Conservation (phyloP, 306 rosid species). For the Cucumis cinereus region DNA sequence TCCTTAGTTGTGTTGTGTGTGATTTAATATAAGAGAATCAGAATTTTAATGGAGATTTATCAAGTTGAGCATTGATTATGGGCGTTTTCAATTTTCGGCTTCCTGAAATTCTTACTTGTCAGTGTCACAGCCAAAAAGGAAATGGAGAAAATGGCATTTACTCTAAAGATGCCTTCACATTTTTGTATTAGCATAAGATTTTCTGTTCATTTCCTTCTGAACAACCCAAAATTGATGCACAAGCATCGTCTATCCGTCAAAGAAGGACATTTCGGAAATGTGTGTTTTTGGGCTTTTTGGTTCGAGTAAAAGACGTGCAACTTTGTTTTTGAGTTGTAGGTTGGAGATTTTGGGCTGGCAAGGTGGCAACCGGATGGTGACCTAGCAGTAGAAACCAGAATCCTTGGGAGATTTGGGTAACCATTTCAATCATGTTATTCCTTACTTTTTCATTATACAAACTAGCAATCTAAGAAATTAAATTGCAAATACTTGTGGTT, state of each 20-base stretch:
- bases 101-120: not conserved
- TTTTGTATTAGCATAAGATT: not conserved
- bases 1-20: not conserved
- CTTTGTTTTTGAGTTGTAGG: slow-evolving; percentile 32
- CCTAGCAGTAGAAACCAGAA: slow-evolving; percentile 83
- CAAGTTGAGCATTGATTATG: not conserved
- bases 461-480: not conserved
- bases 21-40: not conserved
- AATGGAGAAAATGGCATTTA: not conserved
- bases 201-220: not conserved
- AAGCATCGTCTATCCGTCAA: not conserved
- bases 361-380: slow-evolving; percentile 98
- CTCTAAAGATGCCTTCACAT: not conserved
- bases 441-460: not conserved
- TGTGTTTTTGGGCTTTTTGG: not conserved
- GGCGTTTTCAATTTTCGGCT: not conserved
- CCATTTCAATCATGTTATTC: not conserved
- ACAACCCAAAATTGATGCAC: not conserved
- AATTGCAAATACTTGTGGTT: slow-evolving; percentile 1
- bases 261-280: not conserved
- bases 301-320: not conserved
- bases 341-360: slow-evolving; percentile 99
- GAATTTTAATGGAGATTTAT: not conserved
- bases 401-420: slow-evolving; percentile 91
- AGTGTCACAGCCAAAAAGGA: not conserved